These are phyloP conservation scores for Apophysomyces sp. DNA, from an alignment of 371 early-diverging fungal species.

Conservation along the genomic window DNA sequence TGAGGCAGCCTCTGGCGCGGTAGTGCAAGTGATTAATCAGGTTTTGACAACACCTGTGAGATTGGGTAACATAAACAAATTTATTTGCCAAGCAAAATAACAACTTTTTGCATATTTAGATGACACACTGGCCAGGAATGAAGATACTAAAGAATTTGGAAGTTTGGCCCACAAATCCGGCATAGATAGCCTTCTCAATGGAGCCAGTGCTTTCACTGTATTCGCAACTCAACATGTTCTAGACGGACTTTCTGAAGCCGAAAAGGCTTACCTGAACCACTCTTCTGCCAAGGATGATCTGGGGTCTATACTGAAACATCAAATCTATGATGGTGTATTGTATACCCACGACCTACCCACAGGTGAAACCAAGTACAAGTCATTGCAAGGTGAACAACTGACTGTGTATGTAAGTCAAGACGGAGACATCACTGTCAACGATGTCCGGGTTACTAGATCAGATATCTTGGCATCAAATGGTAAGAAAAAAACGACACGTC, in stretches of 20 bases:
- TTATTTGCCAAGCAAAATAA: no score
- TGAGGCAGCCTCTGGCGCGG: constrained; percentile 30
- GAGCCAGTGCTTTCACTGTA: constrained; percentile 40
- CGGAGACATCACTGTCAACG: constrained; percentile 29
- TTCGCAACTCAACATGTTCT: constrained; percentile 36
- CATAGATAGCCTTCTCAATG: constrained; percentile 19
- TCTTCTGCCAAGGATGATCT: constrained; percentile 31
- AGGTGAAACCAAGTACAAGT: constrained; percentile 14
- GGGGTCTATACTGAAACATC: constrained; percentile 32
- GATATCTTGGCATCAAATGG: constrained; percentile 47
- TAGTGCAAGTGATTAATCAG: constrained; percentile 37
- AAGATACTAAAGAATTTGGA: constrained; percentile 24
- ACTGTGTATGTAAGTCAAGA: constrained; percentile 21
- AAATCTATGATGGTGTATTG: constrained; percentile 30
- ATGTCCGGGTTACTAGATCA: constrained; percentile 13
- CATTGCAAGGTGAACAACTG: constrained; percentile 35
- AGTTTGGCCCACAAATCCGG: constrained; percentile 23
- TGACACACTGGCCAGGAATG: constrained; percentile 24
- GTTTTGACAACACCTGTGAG: constrained; percentile 31
- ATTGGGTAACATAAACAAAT: constrained; percentile 26
- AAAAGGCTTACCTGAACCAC: constrained; percentile 34
- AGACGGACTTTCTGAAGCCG: constrained; percentile 25
- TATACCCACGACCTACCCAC: constrained; percentile 31
- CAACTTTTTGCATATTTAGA: constrained; percentile 16
- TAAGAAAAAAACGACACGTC: constrained; percentile 2